Evolutionary conservation across 192 early-diverging fungal genomes (phyloP), one percentile per base, ranked within the genome.

Genomic region (Entomortierella beljakovae): DNA sequence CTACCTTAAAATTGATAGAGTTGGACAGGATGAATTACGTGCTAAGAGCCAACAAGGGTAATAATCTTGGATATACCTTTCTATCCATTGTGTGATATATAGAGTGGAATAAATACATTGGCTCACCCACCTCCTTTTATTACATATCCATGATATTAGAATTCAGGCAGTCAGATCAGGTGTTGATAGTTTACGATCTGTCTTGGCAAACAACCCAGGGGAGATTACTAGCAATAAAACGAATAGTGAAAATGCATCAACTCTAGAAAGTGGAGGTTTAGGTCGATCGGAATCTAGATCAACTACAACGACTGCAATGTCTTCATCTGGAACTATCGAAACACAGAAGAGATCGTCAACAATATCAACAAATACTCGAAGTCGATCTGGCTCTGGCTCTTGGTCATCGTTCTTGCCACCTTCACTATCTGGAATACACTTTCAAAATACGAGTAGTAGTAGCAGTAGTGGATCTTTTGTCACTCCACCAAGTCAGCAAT

Each of bases 31-130:
- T 69, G 74, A 79, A 18, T 26, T 79, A 16, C 74, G 74, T 25
- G 60, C 74, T 3, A 68, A 62, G 46, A 79, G 74, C 29, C 74
- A 79, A 29, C 74, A 79, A 64, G 74, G 74, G 74, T 69, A 76
- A 38, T 13, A 6, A 38, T n/a, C n/a, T n/a, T n/a, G n/a, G n/a
- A 38, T 38, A 13, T 38, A 13, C 37, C 37, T 8, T 6, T 38
- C 37, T 38, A 38, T 38, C 37, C 37, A n/a, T n/a, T n/a, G n/a
- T n/a, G n/a, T n/a, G n/a, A n/a, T n/a, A 25, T 52, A 9, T 20
- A 15, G 18, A 20, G 9, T 58, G 53, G 40, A 20, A 1, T 35
- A 31, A 29, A 42, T 31, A 0, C 29, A 28, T 34, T 29, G 35
- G 15, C 23, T 40, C 11, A 25, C 29, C 28, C 20, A 32, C 29